A percentile compares a stretch with the other conserved stretches of the same genome.
Evolutionary conservation across 352 stramenopile genomes (phyloP).

Genomic region (Elongisporangium senticosum): DNA sequence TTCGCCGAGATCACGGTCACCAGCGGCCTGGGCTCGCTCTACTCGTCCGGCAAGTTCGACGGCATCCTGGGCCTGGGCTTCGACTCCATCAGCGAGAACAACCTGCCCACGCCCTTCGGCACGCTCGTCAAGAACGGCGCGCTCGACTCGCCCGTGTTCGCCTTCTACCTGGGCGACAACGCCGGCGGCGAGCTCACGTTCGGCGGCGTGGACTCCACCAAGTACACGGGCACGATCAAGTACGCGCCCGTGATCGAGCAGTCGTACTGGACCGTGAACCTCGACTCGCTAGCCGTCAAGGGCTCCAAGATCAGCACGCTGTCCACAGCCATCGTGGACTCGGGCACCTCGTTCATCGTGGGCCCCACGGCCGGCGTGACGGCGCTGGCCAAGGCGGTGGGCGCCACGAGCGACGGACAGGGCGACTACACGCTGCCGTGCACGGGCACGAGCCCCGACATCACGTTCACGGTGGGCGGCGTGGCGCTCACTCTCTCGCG

Average conservation of each 20-base stretch:
- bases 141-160: constrained; percentile 76
- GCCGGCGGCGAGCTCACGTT: constrained; percentile 23
- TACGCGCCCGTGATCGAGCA: constrained; percentile 38
- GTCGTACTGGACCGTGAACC: constrained; percentile 21
- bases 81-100: constrained; percentile 73
- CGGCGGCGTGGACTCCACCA: constrained; percentile 34
- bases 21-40: constrained; percentile 86
- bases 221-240: constrained; percentile 85
- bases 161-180: constrained; percentile 85
- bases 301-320: constrained; percentile 14
- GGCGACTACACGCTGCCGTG: neutral
- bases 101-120: constrained; percentile 80
- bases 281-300: constrained; percentile 32
- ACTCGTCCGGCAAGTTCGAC: constrained; percentile 90
- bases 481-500: neutral
- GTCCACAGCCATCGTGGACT: constrained; percentile 21
- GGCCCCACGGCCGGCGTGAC: constrained; percentile 13
- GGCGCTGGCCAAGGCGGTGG: constrained; percentile 15
- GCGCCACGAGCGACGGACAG: neutral
- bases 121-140: constrained; percentile 75
- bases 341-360: constrained; percentile 15
- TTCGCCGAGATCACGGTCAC: constrained; percentile 89
- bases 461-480: neutral
- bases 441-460: neutral
- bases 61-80: constrained; percentile 91